Evolutionary conservation across 768 basidiomycete genomes (phyloP).

Genomic region (Lactarius indigo): DNA sequence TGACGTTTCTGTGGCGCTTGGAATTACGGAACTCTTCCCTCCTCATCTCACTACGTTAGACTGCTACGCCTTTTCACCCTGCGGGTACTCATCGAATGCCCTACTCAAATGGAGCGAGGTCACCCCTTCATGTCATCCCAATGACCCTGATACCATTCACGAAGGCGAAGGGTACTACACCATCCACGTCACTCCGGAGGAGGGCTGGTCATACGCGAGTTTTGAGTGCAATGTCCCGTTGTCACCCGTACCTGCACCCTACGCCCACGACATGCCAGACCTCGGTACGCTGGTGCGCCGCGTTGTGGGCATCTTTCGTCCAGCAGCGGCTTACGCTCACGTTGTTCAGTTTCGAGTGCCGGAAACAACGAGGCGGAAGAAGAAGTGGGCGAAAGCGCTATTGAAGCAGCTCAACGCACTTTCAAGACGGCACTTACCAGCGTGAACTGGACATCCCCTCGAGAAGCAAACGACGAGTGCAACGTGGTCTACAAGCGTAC

Average conservation of each 20-base stretch:
- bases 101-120: constrained; percentile 62
- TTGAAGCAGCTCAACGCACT: constrained; percentile 70
- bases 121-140: constrained; percentile 26
- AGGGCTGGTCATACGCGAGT: constrained; percentile 97
- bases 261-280: constrained; percentile 55
- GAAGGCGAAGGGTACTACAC: constrained; percentile 91
- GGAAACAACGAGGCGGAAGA: constrained; percentile 42
- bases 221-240: constrained; percentile 98
- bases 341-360: constrained; percentile 78
- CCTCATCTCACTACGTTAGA: constrained; percentile 77
- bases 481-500: constrained; percentile 65
- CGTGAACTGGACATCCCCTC: constrained; percentile 16
- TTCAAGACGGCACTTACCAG: constrained; percentile 61
- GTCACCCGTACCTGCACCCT: constrained; percentile 36
- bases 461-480: constrained; percentile 17
- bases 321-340: constrained; percentile 81
- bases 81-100: constrained; percentile 95
- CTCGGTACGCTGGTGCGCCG: constrained; percentile 78
- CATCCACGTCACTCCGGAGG: constrained; percentile 97
- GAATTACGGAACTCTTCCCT: constrained; percentile 82
- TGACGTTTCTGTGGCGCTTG: constrained; percentile 63
- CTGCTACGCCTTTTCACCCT: constrained; percentile 90
- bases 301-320: constrained; percentile 91
- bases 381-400: constrained; percentile 50
- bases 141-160: constrained; percentile 27